Base-by-base conservation (phyloP, 2,329 filamentous ascomycete genomes). In the Trichoderma harzianum region DNA sequence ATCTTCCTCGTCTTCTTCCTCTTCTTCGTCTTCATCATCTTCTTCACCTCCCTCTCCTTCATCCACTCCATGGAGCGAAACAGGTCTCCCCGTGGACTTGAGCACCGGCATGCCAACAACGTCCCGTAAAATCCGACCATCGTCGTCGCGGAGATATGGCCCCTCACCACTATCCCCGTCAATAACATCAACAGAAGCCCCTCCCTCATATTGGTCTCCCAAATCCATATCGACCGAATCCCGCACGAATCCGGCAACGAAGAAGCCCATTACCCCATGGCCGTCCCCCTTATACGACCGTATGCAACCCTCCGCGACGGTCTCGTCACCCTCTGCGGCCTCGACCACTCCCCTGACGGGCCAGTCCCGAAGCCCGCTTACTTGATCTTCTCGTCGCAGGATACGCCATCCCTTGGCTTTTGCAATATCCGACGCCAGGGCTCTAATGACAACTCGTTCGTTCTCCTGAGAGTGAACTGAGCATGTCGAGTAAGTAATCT, bases 401-500 rank as follows among this genome's bases (percentile, higher is more conserved):
- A 98, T 86, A 39, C 87, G 87, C 96, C 96, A 99, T 0, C 93
- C 93, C 32, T 87, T 82, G 72, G 85, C 79, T 74, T 83, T 85
- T 0, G 93, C 94, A 12, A 92, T 80, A 0, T 89, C 83, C 0
- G 93, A 95, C 7, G 81, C 80, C 47, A 98, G 83, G 1, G 93
- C 92, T 61, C 87, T 86, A 70, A 91, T 82, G 0, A 98, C 94
- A 0, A 98, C 95, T 2, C 87, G 82, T 81, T 99, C 96, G 77
- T 99, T 98, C 80, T 99, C 96, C 75, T 93, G 88, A 0, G 89
- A 88, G 79, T 98, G 91, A 3, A 97, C 84, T 0, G 95, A 98
- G 79, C 96, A 99, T 0, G 96, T 98, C 39, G 94, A 97, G 79
- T 98, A 99, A 0, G 93, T 95, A 57, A 98, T 90, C 75, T 89